Conservation (phyloP, 176 grass and related monocot genomes). For the Olyra latifolia region DNA sequence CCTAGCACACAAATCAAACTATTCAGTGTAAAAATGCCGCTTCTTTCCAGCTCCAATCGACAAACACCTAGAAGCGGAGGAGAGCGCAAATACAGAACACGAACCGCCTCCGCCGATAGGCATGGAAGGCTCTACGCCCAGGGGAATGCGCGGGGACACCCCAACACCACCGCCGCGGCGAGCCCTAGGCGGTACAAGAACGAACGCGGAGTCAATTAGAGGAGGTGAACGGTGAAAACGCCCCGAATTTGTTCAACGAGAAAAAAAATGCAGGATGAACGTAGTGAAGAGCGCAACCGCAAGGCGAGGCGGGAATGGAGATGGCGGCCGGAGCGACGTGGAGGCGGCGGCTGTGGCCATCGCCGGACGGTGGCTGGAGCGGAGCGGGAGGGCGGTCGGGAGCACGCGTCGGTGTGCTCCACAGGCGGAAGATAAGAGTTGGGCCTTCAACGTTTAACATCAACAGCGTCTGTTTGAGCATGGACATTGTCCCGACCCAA, state of each 20-base stretch:
- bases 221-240: background rate
- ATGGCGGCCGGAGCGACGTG: conserved; percentile 18
- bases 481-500: no score
- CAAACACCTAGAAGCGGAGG: no score
- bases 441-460: background rate
- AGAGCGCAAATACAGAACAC: background rate
- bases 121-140: conserved; percentile 3
- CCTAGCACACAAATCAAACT: background rate
- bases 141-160: background rate
- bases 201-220: background rate
- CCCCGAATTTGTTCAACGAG: background rate
- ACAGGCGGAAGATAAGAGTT: background rate
- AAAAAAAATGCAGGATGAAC: background rate
- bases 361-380: background rate
- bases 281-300: conserved; percentile 4
- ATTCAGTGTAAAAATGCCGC: background rate
- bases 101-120: conserved; percentile 36
- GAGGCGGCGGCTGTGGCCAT: conserved; percentile 28
- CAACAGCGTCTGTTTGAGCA: no score
- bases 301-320: background rate
- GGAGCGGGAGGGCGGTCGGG: background rate
- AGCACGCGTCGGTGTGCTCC: conserved; percentile 23
- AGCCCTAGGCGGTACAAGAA: background rate
- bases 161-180: conserved; percentile 13
- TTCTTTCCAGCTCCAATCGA: background rate